These are phyloP conservation scores for Suillus bovinus DNA, from an alignment of 768 basidiomycete genomes.

Conservation along the genomic window DNA sequence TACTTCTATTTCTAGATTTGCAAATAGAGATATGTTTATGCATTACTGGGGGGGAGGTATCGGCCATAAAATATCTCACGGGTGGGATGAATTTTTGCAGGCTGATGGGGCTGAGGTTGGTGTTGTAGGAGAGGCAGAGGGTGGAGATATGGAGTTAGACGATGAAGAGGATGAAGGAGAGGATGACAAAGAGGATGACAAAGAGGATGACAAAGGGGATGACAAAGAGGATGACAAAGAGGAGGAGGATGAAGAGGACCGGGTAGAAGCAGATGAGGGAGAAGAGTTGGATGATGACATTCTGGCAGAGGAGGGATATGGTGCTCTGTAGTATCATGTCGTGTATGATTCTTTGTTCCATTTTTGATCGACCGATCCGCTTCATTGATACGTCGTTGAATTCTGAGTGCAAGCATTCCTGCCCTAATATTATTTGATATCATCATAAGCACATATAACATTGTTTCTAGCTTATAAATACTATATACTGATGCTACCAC, in stretches of 20 bases:
- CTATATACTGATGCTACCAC: too few species aligned
- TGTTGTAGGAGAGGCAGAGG: background rate
- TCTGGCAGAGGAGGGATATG: slow-evolving; percentile 6
- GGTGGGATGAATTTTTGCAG: slow-evolving; percentile 7
- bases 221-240: background rate
- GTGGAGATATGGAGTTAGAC: background rate
- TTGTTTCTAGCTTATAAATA: too few species aligned
- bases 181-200: background rate
- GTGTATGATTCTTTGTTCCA: too few species aligned
- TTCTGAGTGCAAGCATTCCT: too few species aligned
- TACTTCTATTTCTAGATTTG: slow-evolving; percentile 35
- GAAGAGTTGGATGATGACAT: too few species aligned
- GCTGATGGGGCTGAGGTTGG: background rate
- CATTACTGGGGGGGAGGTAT: slow-evolving; percentile 30
- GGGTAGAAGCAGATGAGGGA: background rate
- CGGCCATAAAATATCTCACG: slow-evolving; percentile 24
- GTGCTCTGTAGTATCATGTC: background rate
- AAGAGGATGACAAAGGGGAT: background rate
- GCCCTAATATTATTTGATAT: too few species aligned
- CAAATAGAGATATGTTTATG: slow-evolving; percentile 36
- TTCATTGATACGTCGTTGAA: too few species aligned
- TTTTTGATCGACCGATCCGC: too few species aligned
- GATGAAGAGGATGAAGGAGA: background rate
- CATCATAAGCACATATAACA: too few species aligned
- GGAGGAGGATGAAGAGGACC: background rate